Conservation (phyloP, 2,329 filamentous ascomycete genomes). For the Trichoderma lentiforme region DNA sequence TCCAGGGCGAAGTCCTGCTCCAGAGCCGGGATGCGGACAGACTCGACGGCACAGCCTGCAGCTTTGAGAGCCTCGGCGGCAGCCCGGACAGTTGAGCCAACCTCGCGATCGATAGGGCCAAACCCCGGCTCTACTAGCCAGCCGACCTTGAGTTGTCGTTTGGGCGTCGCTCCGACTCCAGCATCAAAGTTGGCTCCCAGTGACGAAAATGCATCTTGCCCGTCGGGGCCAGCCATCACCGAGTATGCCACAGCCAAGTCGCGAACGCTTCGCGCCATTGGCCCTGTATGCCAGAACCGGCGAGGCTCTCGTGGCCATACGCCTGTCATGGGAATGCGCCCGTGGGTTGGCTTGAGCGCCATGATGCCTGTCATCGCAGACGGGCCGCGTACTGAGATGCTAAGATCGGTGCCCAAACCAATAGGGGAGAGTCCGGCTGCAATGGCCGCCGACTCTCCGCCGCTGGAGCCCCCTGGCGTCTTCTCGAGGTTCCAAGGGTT, state of each 20-base stretch:
- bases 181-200: neutral
- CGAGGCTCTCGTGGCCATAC: neutral
- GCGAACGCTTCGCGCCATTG: neutral
- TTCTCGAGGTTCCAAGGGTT: neutral
- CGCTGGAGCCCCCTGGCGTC: neutral
- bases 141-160: neutral
- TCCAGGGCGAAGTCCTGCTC: neutral
- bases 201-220: neutral
- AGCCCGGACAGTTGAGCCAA: neutral
- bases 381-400: neutral
- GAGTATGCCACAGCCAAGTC: neutral
- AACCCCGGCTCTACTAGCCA: neutral
- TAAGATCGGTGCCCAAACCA: neutral
- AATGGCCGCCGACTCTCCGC: neutral
- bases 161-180: neutral
- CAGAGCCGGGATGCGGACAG: neutral
- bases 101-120: neutral
- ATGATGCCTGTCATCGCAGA: neutral
- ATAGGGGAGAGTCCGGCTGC: neutral
- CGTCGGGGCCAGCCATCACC: neutral
- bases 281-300: neutral
- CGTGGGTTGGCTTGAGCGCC: neutral
- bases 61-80: neutral
- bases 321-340: neutral
- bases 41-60: neutral